phyloP scores from a whole-genome alignment of 495 filamentous ascomycete species.

The Viridothelium virens region DNA sequence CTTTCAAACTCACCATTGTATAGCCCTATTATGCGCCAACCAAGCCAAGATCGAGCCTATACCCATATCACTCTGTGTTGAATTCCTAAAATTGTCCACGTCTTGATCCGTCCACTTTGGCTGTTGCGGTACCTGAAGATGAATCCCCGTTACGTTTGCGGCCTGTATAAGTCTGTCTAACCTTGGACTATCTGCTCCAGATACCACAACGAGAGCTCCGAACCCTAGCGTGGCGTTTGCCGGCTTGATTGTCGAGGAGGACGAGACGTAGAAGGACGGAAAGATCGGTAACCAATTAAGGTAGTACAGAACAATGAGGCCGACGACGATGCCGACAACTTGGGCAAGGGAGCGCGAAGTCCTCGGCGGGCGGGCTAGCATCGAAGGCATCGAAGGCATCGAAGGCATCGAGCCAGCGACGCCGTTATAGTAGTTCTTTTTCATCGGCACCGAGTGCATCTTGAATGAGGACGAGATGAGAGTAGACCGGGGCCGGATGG shows the following conservation, averaged over 20 bases:
- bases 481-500: too few relatives aligned
- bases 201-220: constrained; percentile 32
- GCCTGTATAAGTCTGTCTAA: constrained; percentile 26
- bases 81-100: constrained; percentile 23
- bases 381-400: not conserved
- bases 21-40: constrained; percentile 30
- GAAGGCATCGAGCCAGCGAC: constrained; percentile 8
- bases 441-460: constrained; percentile 11
- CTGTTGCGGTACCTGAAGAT: constrained; percentile 31
- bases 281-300: not conserved
- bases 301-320: constrained; percentile 3
- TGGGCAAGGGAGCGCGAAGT: constrained; percentile 8
- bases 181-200: constrained; percentile 24
- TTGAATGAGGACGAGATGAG: not conserved
- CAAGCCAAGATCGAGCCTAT: constrained; percentile 31
- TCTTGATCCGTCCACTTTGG: constrained; percentile 32
- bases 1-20: constrained; percentile 21
- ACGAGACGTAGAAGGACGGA: not conserved
- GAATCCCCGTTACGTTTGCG: constrained; percentile 32
- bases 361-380: not conserved
- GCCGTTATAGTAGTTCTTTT: constrained; percentile 1
- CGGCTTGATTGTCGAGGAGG: not conserved
- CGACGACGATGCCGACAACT: not conserved
- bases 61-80: constrained; percentile 17
- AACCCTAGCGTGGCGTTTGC: constrained; percentile 32